These are phyloP conservation scores for Mitosporidium daphniae DNA, from an alignment of 371 early-diverging fungal species.

Conservation along the genomic window DNA sequence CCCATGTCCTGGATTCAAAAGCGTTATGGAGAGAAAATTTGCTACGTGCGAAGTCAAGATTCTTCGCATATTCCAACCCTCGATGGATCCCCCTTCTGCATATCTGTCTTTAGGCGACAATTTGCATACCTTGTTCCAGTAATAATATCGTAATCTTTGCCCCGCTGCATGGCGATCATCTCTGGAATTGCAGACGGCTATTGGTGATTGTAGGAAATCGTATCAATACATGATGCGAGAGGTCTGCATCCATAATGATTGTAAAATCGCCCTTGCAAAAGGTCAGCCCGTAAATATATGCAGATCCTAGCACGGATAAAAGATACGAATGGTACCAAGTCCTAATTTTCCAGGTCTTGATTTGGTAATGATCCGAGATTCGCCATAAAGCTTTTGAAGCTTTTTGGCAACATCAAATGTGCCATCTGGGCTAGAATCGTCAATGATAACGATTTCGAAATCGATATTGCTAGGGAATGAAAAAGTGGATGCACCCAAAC, in stretches of 20 bases:
- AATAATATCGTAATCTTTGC: conserved; percentile 54
- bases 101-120: conserved; percentile 9
- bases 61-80: conserved; percentile 85
- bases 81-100: conserved; percentile 51
- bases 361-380: conserved; percentile 17
- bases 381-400: conserved; percentile 42
- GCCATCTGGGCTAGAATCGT: conserved; percentile 91
- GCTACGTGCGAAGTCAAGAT: conserved; percentile 83
- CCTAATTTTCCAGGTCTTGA: conserved; percentile 84
- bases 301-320: conserved; percentile 20
- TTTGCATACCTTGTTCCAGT: conserved; percentile 40
- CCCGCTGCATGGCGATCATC: conserved; percentile 34
- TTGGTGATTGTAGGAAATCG: no score
- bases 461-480: conserved; percentile 13
- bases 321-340: conserved; percentile 8
- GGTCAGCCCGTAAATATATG: conserved; percentile 75
- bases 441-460: conserved; percentile 85
- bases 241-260: conserved; percentile 93
- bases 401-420: conserved; percentile 64
- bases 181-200: conserved; percentile 81
- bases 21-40: conserved; percentile 61
- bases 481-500: conserved; percentile 7
- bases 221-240: conserved; percentile 98
- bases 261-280: conserved; percentile 66
- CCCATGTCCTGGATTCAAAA: conserved; percentile 39